These are phyloP conservation scores for Pleurozium schreberi DNA, from an alignment of 225 moss, liverwort and hornwort species.

Conservation along the genomic window DNA sequence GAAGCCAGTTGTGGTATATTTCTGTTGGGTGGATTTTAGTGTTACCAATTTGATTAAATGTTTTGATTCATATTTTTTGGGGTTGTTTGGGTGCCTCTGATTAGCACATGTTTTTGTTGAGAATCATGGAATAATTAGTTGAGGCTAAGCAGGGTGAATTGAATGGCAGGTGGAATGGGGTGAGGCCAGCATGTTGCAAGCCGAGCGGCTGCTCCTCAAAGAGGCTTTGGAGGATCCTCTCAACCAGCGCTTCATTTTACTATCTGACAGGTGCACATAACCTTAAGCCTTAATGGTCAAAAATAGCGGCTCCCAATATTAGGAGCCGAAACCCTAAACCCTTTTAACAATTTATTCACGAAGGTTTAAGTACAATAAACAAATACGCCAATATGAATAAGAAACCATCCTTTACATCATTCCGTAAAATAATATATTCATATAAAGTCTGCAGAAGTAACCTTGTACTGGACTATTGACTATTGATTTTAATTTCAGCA, in stretches of 20 bases:
- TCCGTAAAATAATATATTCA: no score
- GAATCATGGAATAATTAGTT: background rate
- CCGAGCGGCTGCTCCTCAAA: constrained; percentile 62
- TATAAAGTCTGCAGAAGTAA: no score
- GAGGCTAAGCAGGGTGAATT: background rate
- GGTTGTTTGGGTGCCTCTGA: background rate
- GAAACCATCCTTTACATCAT: background rate
- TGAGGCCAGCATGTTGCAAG: constrained; percentile 80
- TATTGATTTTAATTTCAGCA: background rate
- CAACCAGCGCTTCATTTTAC: constrained; percentile 70
- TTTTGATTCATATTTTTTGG: background rate
- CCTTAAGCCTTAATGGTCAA: background rate
- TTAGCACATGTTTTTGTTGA: background rate
- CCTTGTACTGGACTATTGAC: no score
- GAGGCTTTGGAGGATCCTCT: constrained; percentile 60
- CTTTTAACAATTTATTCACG: no score
- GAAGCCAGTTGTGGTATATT: constrained; percentile 28
- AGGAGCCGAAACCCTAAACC: background rate
- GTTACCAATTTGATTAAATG: background rate
- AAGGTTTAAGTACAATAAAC: background rate
- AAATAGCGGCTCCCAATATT: background rate
- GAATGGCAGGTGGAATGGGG: constrained; percentile 97
- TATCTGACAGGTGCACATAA: constrained; percentile 68
- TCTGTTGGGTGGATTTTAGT: background rate
- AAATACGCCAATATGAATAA: background rate